Evolutionary conservation across 2,329 filamentous ascomycete species (phyloP).

Genomic region (Acephala macrosclerotiorum): DNA sequence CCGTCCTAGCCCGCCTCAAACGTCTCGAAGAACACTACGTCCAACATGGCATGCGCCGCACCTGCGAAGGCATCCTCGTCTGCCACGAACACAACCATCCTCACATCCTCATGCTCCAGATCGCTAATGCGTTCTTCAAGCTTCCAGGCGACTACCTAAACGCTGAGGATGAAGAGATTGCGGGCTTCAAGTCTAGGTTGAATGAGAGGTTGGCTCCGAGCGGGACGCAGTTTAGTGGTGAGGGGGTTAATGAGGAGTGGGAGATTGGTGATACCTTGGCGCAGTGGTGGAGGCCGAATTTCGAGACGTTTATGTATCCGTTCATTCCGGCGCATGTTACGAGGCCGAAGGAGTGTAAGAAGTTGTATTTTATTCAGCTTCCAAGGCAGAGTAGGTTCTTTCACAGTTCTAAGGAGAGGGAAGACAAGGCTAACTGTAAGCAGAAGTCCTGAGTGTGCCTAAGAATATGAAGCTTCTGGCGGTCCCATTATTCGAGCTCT

Average conservation of each 20-base stretch:
- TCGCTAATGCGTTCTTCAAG: constrained; percentile 99
- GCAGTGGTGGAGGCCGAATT: constrained; percentile 99
- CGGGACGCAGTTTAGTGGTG: constrained; percentile 80
- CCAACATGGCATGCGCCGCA: constrained; percentile 93
- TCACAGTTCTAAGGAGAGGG: neutral
- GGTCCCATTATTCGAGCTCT: constrained; percentile 95
- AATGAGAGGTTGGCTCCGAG: constrained; percentile 94
- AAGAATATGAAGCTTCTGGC: constrained; percentile 99
- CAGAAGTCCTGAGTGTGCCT: constrained; percentile 93
- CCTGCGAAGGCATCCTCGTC: constrained; percentile 94
- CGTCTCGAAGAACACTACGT: constrained; percentile 95
- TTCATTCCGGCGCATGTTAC: constrained; percentile 97
- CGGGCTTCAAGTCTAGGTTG: constrained; percentile 91
- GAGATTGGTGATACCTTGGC: constrained; percentile 92
- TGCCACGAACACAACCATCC: constrained; percentile 99
- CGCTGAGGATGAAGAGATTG: constrained; percentile 87
- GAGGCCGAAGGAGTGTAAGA: constrained; percentile 98
- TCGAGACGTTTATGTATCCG: constrained; percentile 99
- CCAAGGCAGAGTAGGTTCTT: constrained; percentile 80
- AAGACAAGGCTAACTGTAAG: constrained; percentile 28
- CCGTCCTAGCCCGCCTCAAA: constrained; percentile 89
- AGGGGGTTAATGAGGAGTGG: constrained; percentile 93
- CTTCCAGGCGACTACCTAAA: constrained; percentile 94
- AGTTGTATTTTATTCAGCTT: constrained; percentile 95
- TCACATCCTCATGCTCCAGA: constrained; percentile 98